Base-by-base conservation (phyloP, 208 protist genomes). In the Acanthamoeba healyi region DNA sequence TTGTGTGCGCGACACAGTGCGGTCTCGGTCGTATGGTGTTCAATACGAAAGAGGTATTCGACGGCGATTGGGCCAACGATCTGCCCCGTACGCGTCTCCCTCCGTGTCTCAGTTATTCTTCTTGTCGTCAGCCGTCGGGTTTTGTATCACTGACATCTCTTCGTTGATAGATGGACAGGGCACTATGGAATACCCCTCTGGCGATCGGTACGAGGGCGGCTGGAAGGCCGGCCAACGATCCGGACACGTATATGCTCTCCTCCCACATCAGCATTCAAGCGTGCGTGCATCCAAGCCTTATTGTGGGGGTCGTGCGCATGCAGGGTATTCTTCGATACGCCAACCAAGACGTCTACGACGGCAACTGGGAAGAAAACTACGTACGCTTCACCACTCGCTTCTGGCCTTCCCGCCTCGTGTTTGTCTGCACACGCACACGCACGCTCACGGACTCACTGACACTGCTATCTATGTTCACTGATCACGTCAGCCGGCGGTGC, bases 1-100 rank as follows among this genome's bases (percentile, higher is more conserved):
- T 38, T 72, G 63, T 36, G 10, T 72, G 58, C 36, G 63, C 34
- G 34, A 22, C n/a, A 22, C 22, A 84, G 79, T 61, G 49, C 42
- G 79, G 79, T 38, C 44, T 63, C 79, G 79, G 79, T 40, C 26
- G 49, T 2, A 87, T 87, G 79, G 79, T 87, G 15, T 87, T 87
- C 44, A 22, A 40, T 19, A 87, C 79, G 10, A 87, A 87, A 32
- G 79, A 87, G 49, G 49, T 87, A 12, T 87, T 63, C 32, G 79
- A 87, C 15, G 79, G 79, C 44, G 79, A 51, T 38, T 87, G 79
- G 79, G 79, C 79, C 79, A 87, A 87, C 79, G 49, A 87, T 38
- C 49, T 87, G 29, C 79, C 79, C 29, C 42, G 79, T 87, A 87
- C 38, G 34, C 32, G 46, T 56, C 49, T 42, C 19, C 26, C 34